These are phyloP conservation scores for Turritis glabra DNA, from an alignment of 345 rosid genomes.

Conservation along the genomic window DNA sequence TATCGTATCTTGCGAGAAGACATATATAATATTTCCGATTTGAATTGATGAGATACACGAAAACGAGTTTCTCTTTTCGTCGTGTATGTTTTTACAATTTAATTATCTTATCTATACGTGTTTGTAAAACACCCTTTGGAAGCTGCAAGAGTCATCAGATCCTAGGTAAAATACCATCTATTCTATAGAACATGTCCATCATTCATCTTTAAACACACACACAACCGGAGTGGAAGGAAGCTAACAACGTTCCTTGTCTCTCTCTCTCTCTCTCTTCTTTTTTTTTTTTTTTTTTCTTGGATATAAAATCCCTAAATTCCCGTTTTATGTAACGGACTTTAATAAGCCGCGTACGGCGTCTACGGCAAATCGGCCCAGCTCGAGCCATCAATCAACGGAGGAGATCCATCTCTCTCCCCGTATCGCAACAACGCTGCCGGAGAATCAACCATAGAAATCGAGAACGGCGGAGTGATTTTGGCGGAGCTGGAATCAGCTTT, in stretches of 20 bases:
- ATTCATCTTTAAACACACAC: neutral
- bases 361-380: conserved; percentile 23
- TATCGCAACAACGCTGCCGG: conserved; percentile 11
- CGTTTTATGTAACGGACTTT: conserved; percentile 12
- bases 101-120: no score
- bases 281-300: neutral
- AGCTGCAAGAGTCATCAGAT: conserved; percentile 23
- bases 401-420: neutral
- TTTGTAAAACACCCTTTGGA: conserved; percentile 9
- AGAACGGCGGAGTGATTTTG: neutral
- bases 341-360: conserved; percentile 23
- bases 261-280: neutral
- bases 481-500: conserved; percentile 28
- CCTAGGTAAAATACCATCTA: neutral
- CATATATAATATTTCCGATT: no score
- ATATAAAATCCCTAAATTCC: conserved; percentile 24
- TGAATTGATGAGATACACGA: no score
- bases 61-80: no score
- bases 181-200: neutral
- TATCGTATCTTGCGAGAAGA: no score
- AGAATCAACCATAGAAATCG: neutral
- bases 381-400: conserved; percentile 28
- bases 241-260: no score
- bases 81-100: no score
- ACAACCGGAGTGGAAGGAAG: neutral